Conservation (phyloP, 2,329 filamentous ascomycete species). For the Reticulascus tulasneorum region DNA sequence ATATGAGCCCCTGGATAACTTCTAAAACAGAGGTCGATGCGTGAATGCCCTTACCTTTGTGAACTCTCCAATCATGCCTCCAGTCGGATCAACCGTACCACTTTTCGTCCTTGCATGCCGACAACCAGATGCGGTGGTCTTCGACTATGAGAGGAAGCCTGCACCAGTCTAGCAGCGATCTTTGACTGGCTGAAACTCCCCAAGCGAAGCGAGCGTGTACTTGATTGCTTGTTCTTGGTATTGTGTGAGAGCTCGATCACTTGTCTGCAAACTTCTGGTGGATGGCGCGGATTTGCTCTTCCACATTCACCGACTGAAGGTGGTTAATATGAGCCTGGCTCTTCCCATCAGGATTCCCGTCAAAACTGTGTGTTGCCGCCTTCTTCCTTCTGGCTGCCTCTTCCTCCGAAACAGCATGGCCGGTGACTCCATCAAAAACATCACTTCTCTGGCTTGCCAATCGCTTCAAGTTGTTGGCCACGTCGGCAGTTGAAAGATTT, state of each 20-base stretch:
- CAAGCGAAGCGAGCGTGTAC: background rate
- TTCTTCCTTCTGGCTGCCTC: constrained; percentile 72
- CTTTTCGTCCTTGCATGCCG: no score
- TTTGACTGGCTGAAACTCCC: background rate
- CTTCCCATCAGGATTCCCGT: constrained; percentile 49
- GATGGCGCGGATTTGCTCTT: constrained; percentile 74
- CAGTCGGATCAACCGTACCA: no score
- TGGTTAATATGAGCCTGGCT: constrained; percentile 50
- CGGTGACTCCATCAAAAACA: constrained; percentile 73
- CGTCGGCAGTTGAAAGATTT: constrained; percentile 80
- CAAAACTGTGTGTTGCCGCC: constrained; percentile 59
- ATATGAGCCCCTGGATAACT: no score
- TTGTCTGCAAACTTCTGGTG: constrained; percentile 47
- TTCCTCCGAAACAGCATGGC: constrained; percentile 67
- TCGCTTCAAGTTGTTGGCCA: constrained; percentile 93
- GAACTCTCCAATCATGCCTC: no score
- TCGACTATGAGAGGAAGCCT: no score
- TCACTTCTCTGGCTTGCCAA: constrained; percentile 84
- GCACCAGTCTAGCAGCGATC: background rate
- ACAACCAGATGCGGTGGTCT: no score
- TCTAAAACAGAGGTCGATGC: no score
- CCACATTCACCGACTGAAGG: constrained; percentile 69
- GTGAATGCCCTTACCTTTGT: no score
- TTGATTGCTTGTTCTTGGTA: background rate
- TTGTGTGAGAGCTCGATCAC: background rate